Base-by-base conservation (phyloP, 352 stramenopile species). In the Globisporangium recalcitrans region DNA sequence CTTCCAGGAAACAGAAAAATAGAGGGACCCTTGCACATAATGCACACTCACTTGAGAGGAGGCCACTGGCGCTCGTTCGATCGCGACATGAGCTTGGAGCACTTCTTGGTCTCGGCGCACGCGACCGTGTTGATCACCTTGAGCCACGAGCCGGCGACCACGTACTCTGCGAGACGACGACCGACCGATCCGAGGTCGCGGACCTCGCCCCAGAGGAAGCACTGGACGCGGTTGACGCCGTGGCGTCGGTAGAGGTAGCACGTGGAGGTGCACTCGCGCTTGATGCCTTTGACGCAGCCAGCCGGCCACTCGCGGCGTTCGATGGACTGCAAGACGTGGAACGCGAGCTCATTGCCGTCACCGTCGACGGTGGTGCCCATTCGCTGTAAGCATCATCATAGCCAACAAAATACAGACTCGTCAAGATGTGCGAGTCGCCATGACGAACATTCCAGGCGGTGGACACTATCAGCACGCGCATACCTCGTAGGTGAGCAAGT, bases 251-350 rank as follows among this genome's bases (percentile, higher is more conserved):
- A 82, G 16, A 82, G 31, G 34, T 78, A 80, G 34, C 71, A 79
- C 5, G 69, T 69, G n/a, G 72, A 62, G 0, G 72, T 74, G 48
- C 69, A 60, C 24, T 71, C 71, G 4, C 74, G 74, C 13, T 70
- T 64, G 60, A 80, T 69, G 4, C 72, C 70, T 6, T 71, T 73
- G 0, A 68, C 70, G 16, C 58, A 62, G 42, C 73, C 71, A 3
- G 62, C 66, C 9, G 74, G 72, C 72, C 72, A 82, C 55, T 82
- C 70, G n/a, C 67, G 64, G 14, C 72, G 60, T 13, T 75, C 71
- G 42, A 82, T 78, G 0, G 74, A 82, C 53, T 77, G 69, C 47
- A 82, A 29, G 6, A 75, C 68, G 52, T 82, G 74, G 53, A 77
- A 82, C n/a, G 62, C 67, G 38, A 78, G 58, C 52, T 78, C 69